Evolutionary conservation across 2,329 filamentous ascomycete species (phyloP).

Genomic region (Aspergillus awamori): DNA sequence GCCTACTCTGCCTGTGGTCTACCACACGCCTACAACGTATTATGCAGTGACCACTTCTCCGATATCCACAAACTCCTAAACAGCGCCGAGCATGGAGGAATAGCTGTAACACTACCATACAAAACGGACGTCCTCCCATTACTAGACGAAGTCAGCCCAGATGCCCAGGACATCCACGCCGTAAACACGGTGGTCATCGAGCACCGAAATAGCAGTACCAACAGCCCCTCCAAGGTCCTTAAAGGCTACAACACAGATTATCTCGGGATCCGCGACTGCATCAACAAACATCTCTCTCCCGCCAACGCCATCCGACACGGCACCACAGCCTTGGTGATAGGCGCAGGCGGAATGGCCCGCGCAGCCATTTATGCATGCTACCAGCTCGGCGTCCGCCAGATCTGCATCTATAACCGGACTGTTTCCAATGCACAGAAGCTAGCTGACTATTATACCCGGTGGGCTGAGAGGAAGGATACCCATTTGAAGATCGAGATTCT

Average conservation of each 20-base stretch:
- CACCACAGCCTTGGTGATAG: conserved; percentile 29
- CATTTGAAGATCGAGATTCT: conserved; percentile 16
- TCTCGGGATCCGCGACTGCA: conserved; percentile 32
- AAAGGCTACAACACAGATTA: conserved; percentile 35
- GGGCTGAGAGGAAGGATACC: neutral
- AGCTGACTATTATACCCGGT: conserved; percentile 21
- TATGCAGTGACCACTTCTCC: conserved; percentile 12
- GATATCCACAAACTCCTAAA: conserved; percentile 18
- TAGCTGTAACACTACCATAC: conserved; percentile 29
- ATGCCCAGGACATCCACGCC: conserved; percentile 31
- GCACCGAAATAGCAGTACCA: neutral
- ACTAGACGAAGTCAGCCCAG: conserved; percentile 24
- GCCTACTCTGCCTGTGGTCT: conserved; percentile 28
- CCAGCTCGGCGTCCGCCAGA: conserved; percentile 27
- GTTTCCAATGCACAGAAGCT: conserved; percentile 21
- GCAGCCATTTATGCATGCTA: conserved; percentile 33
- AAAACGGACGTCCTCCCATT: conserved; percentile 27
- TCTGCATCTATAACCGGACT: conserved; percentile 34
- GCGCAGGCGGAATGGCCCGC: conserved; percentile 32
- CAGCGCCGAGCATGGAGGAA: conserved; percentile 19
- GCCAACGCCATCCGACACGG: conserved; percentile 26
- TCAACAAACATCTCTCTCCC: conserved; percentile 29
- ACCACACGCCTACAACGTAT: conserved; percentile 23
- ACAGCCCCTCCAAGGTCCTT: conserved; percentile 12
- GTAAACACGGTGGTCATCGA: conserved; percentile 31